phyloP scores from a whole-genome alignment of 768 basidiomycete species.

The Daedaleopsis nitida region DNA sequence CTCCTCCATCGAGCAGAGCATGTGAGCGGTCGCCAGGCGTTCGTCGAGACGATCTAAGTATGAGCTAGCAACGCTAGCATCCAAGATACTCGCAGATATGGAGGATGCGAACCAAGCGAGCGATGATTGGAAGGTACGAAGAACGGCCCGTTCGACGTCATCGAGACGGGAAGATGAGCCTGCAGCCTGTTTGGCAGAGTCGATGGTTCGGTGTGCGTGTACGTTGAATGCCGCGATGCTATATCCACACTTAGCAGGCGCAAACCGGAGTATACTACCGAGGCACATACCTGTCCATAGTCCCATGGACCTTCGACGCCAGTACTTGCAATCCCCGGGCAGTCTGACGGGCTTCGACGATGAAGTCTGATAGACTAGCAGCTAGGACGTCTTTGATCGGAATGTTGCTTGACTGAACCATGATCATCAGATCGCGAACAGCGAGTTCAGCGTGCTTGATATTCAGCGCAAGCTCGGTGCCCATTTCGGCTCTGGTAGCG shows the following conservation, averaged over 20 bases:
- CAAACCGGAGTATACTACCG: neutral
- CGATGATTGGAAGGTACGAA: conserved; percentile 56
- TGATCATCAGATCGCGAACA: conserved; percentile 60
- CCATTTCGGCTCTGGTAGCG: conserved; percentile 55
- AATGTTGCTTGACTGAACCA: conserved; percentile 65
- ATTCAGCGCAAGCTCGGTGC: conserved; percentile 60
- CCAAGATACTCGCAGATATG: conserved; percentile 58
- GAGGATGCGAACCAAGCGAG: conserved; percentile 58
- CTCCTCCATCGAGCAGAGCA: conserved; percentile 60
- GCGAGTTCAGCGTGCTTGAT: conserved; percentile 80
- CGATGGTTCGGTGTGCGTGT: conserved; percentile 44
- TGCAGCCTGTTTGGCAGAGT: conserved; percentile 49
- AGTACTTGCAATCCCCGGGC: conserved; percentile 61
- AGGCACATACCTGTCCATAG: conserved; percentile 65
- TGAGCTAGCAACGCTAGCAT: conserved; percentile 57
- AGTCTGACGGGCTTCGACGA: conserved; percentile 58
- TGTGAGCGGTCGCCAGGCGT: conserved; percentile 54
- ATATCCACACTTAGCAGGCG: neutral
- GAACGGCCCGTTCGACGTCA: conserved; percentile 25
- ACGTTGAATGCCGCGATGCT: conserved; percentile 76
- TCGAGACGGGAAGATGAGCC: conserved; percentile 23
- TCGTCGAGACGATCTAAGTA: conserved; percentile 69
- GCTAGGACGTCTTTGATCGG: conserved; percentile 58
- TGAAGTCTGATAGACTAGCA: conserved; percentile 52
- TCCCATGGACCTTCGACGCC: conserved; percentile 63